Evolutionary conservation across 495 filamentous ascomycete genomes (phyloP).

Genomic region (Penicillium herquei): DNA sequence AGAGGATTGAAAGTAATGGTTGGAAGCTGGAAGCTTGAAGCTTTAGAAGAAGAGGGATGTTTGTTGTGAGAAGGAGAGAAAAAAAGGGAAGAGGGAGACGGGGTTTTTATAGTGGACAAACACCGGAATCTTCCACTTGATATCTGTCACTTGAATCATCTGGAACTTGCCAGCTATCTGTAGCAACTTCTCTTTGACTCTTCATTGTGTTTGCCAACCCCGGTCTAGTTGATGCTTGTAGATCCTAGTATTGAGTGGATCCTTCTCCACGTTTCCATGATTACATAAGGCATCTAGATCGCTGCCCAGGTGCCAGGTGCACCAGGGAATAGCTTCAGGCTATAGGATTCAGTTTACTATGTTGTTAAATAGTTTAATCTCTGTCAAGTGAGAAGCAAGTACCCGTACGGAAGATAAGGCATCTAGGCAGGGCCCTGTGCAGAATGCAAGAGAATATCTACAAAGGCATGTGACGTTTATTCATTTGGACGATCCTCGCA

Average conservation of each 20-base stretch:
- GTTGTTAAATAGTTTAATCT: too few relatives aligned
- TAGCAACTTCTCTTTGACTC: constrained; percentile 6
- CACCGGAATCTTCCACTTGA: not conserved
- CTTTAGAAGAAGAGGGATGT: not conserved
- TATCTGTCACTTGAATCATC: not conserved
- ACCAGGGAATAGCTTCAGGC: too few relatives aligned
- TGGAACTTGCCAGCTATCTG: not conserved
- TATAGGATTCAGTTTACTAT: too few relatives aligned
- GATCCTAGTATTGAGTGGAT: constrained; percentile 14
- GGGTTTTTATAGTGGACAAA: constrained; percentile 12
- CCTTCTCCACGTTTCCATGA: constrained; percentile 29
- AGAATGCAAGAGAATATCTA: too few relatives aligned
- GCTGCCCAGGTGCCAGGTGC: too few relatives aligned
- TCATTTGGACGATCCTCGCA: too few relatives aligned
- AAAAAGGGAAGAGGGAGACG: not conserved
- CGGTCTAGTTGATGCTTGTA: not conserved
- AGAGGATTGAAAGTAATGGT: not conserved
- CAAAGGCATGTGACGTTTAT: too few relatives aligned
- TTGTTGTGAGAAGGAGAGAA: not conserved
- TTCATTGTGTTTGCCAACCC: constrained; percentile 8
- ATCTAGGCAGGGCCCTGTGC: too few relatives aligned
- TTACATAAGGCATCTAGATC: constrained; percentile 19
- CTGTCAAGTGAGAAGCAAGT: too few relatives aligned
- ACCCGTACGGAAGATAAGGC: too few relatives aligned
- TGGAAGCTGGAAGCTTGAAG: not conserved